Evolutionary conservation across 2,329 filamentous ascomycete species (phyloP), one percentile per base, ranked within the genome.

Genomic region (Colletotrichum phormii): DNA sequence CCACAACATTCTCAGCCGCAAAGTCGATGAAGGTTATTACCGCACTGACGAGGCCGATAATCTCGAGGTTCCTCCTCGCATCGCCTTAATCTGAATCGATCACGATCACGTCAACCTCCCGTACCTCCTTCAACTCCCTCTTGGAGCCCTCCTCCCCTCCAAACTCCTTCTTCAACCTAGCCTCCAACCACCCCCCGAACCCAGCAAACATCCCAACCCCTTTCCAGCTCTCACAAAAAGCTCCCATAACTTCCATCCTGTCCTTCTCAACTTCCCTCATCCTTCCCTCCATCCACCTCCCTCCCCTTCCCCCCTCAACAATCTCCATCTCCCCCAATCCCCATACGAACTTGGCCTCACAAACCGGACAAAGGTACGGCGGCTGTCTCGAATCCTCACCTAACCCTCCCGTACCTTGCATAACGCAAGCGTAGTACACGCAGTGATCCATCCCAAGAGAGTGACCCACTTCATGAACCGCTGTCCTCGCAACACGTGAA

Each of bases 401-500:
- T 51, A 91, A 82, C 1, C 85, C 84, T 0, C 87, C 86, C 0
- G 89, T 90, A 5, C 88, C 86, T 77, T 93, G 90, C 90, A 92
- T 91, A 2, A 86, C 84, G 75, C 90, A 93, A 0, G 90, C 89
- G 75, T 90, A 92, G 76, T 90, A 92, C 0, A 88, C 82, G 77
- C 92, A 94, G 77, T 94, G 92, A 8, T 80, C 91, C 15, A 94
- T 84, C 0, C 89, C 90, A 49, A 94, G 86, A 77, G 91, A 94
- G 78, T 93, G 92, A 0, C 90, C 89, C 0, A 94, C 80, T 77
- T 94, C 92, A 77, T 94, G 92, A 1, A 86, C 86, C 1, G 87
- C 88, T 0, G 91, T 92, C 62, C 87, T 87, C 64, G 84, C 89
- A 2, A 89, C 79, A 12, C 88, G 84, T 11, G 85, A 85, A 15